Base-by-base conservation (phyloP, 2,329 filamentous ascomycete species). In the Leptographium galeiforme region DNA sequence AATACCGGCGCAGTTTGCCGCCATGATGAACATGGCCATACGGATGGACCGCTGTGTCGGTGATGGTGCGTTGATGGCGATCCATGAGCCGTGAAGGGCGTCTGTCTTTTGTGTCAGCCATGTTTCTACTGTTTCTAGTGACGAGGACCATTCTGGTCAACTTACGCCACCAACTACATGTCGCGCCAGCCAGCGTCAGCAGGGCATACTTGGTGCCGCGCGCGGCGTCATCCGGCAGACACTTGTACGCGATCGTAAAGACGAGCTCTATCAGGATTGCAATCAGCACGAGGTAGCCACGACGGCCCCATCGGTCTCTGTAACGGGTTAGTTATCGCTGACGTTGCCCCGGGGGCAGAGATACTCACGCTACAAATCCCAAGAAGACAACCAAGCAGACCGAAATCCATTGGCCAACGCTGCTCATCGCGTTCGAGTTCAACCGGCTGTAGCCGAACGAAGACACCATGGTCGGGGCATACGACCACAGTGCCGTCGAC, bases 1-100 rank as follows among this genome's bases (percentile, higher is more conserved):
- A 51, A 82, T 81, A 25, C 77, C 78, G 0, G 78, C 77, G 32
- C 75, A 76, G 58, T 82, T 82, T 48, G 77, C 79, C 19, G 75
- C 74, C 78, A 81, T 81, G 55, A 82, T 79, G 51, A 80, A 70
- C 64, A 71, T 73, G 30, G 19, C 43, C 45, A 54, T 49, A 50
- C 48, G 36, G 12, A 50, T 44, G 1, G 56, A 56, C 14, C 44
- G 25, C 10, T 55, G 49, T 11, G 51, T 45, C 0, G 53, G 49
- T 0, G 49, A 52, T 12, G 19, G 39, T 4, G 39, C 53, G 7
- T 57, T 57, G 38, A 55, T 52, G 39, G 56, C 49, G 7, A 61
- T 46, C 57, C 59, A 58, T 0, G 60, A 60, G 33, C 58, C 58
- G 33, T 61, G 55, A n/a, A 53, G 55, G 4, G 60, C 55, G 33